Conservation (phyloP, 2,329 filamentous ascomycete species). For the Neobulgaria alba region DNA sequence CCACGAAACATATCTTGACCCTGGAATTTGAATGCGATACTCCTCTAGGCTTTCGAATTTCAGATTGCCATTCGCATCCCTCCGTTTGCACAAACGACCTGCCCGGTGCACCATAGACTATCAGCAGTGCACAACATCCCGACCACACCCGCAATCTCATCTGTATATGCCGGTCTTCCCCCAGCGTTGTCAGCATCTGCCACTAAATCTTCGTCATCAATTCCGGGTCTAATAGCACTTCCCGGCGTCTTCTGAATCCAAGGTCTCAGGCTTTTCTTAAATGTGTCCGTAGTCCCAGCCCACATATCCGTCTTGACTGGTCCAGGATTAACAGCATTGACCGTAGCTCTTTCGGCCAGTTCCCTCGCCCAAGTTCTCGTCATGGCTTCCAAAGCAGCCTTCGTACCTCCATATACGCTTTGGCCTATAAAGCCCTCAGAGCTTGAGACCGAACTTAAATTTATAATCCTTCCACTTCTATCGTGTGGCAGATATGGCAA, state of each 20-base stretch:
- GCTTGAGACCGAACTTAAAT: constrained; percentile 49
- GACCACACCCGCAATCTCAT: constrained; percentile 67
- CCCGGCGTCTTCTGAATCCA: constrained; percentile 1
- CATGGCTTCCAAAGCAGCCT: constrained; percentile 60
- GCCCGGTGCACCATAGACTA: constrained; percentile 67
- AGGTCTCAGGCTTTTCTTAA: not conserved
- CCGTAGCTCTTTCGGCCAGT: constrained; percentile 50
- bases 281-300: not conserved
- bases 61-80: constrained; percentile 33
- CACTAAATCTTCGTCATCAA: constrained; percentile 56
- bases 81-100: constrained; percentile 72
- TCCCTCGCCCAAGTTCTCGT: constrained; percentile 60
- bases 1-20: too few relatives aligned
- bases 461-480: constrained; percentile 57
- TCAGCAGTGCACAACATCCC: constrained; percentile 68
- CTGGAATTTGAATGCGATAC: too few relatives aligned
- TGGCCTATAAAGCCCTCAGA: constrained; percentile 49
- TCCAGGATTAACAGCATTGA: constrained; percentile 35
- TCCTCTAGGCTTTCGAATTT: too few relatives aligned
- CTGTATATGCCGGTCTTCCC: constrained; percentile 54
- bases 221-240: constrained; percentile 43
- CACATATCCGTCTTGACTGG: constrained; percentile 21
- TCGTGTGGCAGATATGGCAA: constrained; percentile 61
- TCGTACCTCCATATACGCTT: constrained; percentile 56
- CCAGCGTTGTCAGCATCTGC: constrained; percentile 46